These are phyloP conservation scores for Cyclotella baltica DNA, from an alignment of 108 stramenopile species.

Conservation along the genomic window DNA sequence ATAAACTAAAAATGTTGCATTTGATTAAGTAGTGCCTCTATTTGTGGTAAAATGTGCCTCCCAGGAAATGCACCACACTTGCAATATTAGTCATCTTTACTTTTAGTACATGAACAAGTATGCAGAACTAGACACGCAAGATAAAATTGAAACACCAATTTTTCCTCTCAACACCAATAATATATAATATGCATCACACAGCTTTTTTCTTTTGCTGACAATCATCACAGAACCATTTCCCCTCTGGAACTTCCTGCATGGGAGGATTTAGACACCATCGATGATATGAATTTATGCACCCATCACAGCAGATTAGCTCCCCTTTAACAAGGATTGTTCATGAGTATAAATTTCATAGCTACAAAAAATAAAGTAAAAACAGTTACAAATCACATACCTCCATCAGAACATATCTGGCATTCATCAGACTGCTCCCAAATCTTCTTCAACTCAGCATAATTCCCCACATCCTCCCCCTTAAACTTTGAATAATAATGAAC, in stretches of 20 bases:
- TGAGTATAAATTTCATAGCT: too few species aligned
- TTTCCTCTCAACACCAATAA: background rate
- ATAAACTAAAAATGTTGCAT: too few species aligned
- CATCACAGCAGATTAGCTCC: conserved; percentile 76
- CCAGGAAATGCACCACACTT: background rate
- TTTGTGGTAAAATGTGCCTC: too few species aligned
- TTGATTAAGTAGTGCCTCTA: too few species aligned
- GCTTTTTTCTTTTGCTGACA: conserved; percentile 39
- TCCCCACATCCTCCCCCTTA: conserved; percentile 40
- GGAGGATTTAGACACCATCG: conserved; percentile 69
- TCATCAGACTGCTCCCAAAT: conserved; percentile 63
- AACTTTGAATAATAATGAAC: conserved; percentile 65
- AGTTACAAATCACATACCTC: conserved; percentile 17
- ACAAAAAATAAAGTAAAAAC: background rate
- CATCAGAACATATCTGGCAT: conserved; percentile 63
- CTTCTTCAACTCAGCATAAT: conserved; percentile 52
- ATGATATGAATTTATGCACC: conserved; percentile 79
- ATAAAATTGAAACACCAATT: background rate
- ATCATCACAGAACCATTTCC: conserved; percentile 81
- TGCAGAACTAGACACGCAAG: background rate
- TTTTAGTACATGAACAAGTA: background rate
- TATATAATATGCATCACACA: too few species aligned
- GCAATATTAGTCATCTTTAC: background rate
- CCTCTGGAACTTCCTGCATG: conserved; percentile 69
- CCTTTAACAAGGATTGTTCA: conserved; percentile 6